These are phyloP conservation scores for Umbelopsis sp. DNA, from an alignment of 192 early-diverging fungal species.

Conservation along the genomic window DNA sequence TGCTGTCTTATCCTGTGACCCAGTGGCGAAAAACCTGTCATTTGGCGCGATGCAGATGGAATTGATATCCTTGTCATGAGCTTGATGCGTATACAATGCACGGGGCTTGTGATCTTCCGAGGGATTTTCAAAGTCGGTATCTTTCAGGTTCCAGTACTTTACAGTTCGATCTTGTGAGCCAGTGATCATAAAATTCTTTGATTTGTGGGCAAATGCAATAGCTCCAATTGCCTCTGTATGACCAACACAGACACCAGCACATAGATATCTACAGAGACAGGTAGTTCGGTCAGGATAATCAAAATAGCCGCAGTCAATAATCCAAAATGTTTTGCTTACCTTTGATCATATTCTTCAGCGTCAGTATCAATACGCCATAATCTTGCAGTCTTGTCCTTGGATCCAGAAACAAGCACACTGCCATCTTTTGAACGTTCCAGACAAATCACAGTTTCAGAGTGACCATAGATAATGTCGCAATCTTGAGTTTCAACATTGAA, in stretches of 20 bases:
- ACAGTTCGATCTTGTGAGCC: slow-evolving; percentile 94
- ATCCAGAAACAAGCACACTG: slow-evolving; percentile 77
- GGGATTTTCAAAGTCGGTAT: slow-evolving; percentile 47
- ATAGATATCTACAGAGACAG: slow-evolving; percentile 44
- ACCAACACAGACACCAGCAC: slow-evolving; percentile 76
- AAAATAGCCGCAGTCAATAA: background rate
- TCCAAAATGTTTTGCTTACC: background rate
- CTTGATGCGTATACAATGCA: slow-evolving; percentile 86
- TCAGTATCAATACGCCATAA: slow-evolving; percentile 78
- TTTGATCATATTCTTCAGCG: slow-evolving; percentile 49
- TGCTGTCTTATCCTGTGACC: slow-evolving; percentile 93
- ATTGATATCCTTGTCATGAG: slow-evolving; percentile 98
- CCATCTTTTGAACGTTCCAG: slow-evolving; percentile 72
- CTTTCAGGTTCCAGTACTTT: slow-evolving; percentile 87
- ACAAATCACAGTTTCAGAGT: slow-evolving; percentile 86
- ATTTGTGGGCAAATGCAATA: slow-evolving; percentile 74
- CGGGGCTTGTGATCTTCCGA: slow-evolving; percentile 51
- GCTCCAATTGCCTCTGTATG: slow-evolving; percentile 94
- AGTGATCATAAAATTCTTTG: slow-evolving; percentile 72
- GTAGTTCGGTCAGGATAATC: background rate
- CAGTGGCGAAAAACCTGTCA: slow-evolving; percentile 90
- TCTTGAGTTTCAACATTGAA: slow-evolving; percentile 79
- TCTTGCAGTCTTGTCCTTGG: slow-evolving; percentile 86
- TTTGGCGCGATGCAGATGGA: slow-evolving; percentile 88
- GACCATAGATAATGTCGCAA: slow-evolving; percentile 88